Evolutionary conservation across 768 basidiomycete genomes (phyloP), one percentile per base, ranked within the genome.

Genomic region (Macrolepiota dolichaula): DNA sequence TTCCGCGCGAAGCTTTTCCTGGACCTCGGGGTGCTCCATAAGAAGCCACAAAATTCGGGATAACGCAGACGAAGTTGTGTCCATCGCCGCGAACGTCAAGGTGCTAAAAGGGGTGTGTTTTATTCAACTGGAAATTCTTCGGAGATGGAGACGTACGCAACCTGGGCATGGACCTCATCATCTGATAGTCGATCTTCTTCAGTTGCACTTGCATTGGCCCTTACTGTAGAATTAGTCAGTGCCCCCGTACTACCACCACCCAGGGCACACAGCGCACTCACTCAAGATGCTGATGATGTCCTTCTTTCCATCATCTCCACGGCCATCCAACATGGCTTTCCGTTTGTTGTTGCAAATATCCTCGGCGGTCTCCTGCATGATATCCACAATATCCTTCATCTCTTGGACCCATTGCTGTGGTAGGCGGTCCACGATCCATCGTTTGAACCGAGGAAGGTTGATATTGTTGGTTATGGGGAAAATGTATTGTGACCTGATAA

Each of bases 201-300:
- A 12, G 62, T 62, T 3, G 73, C 72, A 19, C 70, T 66, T 58
- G 72, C 68, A 62, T 80, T 81, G 2, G 73, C 78, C 61, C 73
- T 73, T 63, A 81, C 81, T 82, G 53, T 24, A 1, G 15, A 9
- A 19, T 42, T 4, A 11, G 17, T 24, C 37, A 49, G 24, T 49
- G 19, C 47, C 24, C 25, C 6, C 1, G 25, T 22, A n/a, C 4
- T 53, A 22, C 22, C 19, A 37, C 7, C 29, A n/a, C 11, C 13
- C 5, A 32, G n/a, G 40, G 13, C 2, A 42, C 13, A 47, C 10
- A 5, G 19, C 36, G 5, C 24, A 27, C 13, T 27, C 3, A 83
- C 81, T 68, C 36, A 82, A 64, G 40, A 81, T 72, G 57, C 77
- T 81, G 63, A 82, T 71, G 24, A 83, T 74, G 64, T 82, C 81